Percentiles rank a stretch among this genome's conserved stretches.
These are phyloP conservation scores for Hymenoscyphus salicellus DNA, from an alignment of 2,329 filamentous ascomycete genomes.

Conservation along the genomic window DNA sequence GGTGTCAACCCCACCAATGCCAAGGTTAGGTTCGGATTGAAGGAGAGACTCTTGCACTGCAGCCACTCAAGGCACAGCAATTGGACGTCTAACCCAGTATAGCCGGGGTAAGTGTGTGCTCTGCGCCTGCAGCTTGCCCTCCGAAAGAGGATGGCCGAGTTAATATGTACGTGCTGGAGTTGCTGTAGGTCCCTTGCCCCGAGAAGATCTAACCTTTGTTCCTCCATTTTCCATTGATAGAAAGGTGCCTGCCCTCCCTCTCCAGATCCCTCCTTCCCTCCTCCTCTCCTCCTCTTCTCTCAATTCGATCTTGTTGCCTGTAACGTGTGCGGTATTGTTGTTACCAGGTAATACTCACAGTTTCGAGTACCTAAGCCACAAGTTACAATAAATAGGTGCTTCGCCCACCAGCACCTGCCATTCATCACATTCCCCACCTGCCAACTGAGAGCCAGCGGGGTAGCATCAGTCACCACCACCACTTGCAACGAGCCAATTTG, in stretches of 20 bases:
- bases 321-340: background rate
- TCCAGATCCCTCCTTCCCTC: background rate
- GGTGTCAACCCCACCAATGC: slow-evolving; percentile 1
- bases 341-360: no score
- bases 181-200: background rate
- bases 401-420: no score
- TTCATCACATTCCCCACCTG: background rate
- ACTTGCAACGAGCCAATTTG: background rate
- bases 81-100: background rate
- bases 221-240: background rate
- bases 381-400: no score
- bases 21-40: background rate
- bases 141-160: background rate
- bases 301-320: background rate
- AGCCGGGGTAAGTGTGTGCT: background rate
- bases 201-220: background rate
- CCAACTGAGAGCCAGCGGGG: background rate
- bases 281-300: background rate
- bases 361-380: no score
- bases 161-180: background rate
- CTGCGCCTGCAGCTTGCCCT: background rate
- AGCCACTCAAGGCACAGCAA: background rate
- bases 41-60: background rate
- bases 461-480: background rate
- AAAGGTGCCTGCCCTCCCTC: background rate